Conservation (phyloP, 2,329 filamentous ascomycete species). For the Fusarium chlamydosporum region DNA sequence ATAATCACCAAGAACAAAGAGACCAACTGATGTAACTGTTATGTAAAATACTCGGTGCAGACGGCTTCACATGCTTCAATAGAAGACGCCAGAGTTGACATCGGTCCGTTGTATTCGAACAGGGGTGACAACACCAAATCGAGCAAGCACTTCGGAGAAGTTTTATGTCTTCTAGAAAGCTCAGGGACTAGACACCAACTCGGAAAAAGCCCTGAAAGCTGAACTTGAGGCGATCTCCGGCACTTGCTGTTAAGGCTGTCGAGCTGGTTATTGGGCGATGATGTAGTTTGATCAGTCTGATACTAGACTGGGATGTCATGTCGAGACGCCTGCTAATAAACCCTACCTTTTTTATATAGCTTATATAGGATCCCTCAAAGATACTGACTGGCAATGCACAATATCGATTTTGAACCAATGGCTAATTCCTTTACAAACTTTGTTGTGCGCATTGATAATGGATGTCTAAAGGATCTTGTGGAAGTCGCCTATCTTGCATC, state of each 20-base stretch:
- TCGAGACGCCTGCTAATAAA: neutral
- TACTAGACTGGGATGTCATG: neutral
- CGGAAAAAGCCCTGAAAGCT: constrained; percentile 32
- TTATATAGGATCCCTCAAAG: neutral
- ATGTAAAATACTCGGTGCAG: constrained; percentile 10
- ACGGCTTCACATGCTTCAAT: constrained; percentile 34
- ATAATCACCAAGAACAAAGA: neutral
- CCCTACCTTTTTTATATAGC: neutral
- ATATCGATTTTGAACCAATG: neutral
- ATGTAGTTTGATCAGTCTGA: neutral
- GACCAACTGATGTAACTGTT: neutral
- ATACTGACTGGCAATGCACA: neutral
- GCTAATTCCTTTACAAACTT: neutral
- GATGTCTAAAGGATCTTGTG: neutral
- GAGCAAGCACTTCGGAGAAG: constrained; percentile 26
- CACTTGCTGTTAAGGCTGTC: constrained; percentile 12
- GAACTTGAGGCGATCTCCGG: constrained; percentile 37
- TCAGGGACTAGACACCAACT: constrained; percentile 16
- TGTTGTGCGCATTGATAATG: constrained; percentile 2
- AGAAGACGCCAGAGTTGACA: constrained; percentile 12
- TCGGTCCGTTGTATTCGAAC: constrained; percentile 30
- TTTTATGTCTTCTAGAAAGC: constrained; percentile 21
- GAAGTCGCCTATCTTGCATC: constrained; percentile 14
- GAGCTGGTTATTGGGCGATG: constrained; percentile 9
- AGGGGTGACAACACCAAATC: constrained; percentile 28